Evolutionary conservation across 768 basidiomycete species (phyloP).

Genomic region (Sporobolomyces pararoseus): DNA sequence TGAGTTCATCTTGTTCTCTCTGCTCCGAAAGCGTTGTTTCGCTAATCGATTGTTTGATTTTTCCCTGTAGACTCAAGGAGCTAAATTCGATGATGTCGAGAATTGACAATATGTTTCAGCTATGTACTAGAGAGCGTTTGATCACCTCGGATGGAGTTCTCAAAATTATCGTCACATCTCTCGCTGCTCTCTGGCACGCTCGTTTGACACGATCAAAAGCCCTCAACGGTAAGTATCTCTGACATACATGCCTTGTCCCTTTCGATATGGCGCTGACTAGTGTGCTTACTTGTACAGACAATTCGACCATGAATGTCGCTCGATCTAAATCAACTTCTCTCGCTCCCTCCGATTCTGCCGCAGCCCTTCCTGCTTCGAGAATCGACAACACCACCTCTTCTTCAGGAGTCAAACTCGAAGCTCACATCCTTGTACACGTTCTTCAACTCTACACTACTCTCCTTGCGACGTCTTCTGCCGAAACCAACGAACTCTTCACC

Average conservation of each 20-base stretch:
- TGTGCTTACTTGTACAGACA: neutral
- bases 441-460: conserved; percentile 63
- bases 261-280: no score
- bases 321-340: conserved; percentile 9
- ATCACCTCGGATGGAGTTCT: conserved; percentile 73
- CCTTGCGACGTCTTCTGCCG: conserved; percentile 62
- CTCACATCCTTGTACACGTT: conserved; percentile 64
- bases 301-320: conserved; percentile 1
- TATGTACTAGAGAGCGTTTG: conserved; percentile 63
- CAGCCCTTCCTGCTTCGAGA: neutral
- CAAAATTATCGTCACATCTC: conserved; percentile 66
- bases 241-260: no score
- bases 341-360: neutral
- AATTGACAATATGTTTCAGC: conserved; percentile 59
- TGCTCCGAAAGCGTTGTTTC: no score
- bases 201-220: conserved; percentile 60
- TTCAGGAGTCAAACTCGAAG: conserved; percentile 56
- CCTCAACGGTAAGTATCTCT: conserved; percentile 13
- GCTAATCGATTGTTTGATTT: neutral
- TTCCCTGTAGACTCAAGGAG: conserved; percentile 8
- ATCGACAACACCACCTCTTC: neutral
- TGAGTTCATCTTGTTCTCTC: conserved; percentile 24
- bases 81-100: conserved; percentile 53
- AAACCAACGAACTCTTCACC: conserved; percentile 53
- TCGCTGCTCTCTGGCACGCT: conserved; percentile 80